Conservation (phyloP, 2,329 filamentous ascomycete species). For the Colletotrichum godetiae region DNA sequence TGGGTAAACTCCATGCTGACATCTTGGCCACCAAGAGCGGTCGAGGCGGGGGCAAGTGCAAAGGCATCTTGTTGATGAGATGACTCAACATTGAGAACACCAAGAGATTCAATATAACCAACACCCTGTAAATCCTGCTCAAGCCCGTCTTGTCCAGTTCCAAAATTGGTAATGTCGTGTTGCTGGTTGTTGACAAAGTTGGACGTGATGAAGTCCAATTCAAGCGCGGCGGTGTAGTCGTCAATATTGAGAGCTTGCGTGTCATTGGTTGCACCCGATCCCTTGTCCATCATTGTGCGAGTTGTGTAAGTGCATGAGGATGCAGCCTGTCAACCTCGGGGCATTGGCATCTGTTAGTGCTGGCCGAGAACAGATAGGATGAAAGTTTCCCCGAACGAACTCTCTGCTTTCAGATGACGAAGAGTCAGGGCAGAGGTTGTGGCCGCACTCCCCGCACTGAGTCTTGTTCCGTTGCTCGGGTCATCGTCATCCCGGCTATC, state of each 20-base stretch:
- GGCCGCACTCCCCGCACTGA: background rate
- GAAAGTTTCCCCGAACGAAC: conserved; percentile 6
- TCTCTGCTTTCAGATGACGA: background rate
- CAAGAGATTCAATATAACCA: background rate
- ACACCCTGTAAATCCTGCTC: background rate
- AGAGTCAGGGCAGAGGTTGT: background rate
- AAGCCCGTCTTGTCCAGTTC: background rate
- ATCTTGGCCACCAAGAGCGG: background rate
- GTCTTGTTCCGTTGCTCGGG: background rate
- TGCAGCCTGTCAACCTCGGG: background rate
- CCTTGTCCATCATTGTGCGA: conserved; percentile 19
- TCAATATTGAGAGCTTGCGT: conserved; percentile 2
- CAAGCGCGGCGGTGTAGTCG: conserved; percentile 19
- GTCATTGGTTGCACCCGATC: conserved; percentile 1
- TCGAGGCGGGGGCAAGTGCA: background rate
- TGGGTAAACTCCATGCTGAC: background rate
- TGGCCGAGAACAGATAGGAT: background rate
- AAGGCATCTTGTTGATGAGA: background rate
- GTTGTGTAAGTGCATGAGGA: conserved; percentile 15
- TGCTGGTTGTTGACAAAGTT: background rate
- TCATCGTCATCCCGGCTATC: background rate
- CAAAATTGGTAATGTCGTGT: background rate
- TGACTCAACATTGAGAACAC: no score
- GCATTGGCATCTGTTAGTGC: background rate
- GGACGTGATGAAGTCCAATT: conserved; percentile 4